Percentiles rank a stretch among this genome's conserved stretches.
phyloP scores from a whole-genome alignment of 1,284 basidiomycete genomes.

The Malassezia restricta region DNA sequence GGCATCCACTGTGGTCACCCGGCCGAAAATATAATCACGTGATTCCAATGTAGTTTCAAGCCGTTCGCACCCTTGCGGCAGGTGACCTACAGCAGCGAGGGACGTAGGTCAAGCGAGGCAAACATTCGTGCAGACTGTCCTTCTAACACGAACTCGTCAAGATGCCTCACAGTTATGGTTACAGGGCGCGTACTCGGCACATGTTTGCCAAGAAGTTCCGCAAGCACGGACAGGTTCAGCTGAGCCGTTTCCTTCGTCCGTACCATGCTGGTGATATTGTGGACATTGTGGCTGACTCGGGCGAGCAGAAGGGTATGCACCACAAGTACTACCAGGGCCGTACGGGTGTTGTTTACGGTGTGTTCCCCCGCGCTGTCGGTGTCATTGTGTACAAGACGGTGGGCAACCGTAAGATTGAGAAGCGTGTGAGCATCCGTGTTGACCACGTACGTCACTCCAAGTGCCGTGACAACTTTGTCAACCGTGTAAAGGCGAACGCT shows the following conservation, averaged over 20 bases:
- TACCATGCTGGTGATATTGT: slow-evolving; percentile 97
- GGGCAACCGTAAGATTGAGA: slow-evolving; percentile 97
- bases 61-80: not conserved
- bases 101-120: not conserved
- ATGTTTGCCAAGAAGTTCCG: slow-evolving; percentile 59
- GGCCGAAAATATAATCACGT: slow-evolving; percentile 16
- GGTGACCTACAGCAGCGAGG: not conserved
- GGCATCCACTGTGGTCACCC: not conserved
- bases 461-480: slow-evolving; percentile 95
- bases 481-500: slow-evolving; percentile 88
- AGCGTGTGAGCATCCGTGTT: slow-evolving; percentile 96
- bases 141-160: slow-evolving; percentile 10
- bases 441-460: slow-evolving; percentile 98
- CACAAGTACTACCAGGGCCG: slow-evolving; percentile 70
- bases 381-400: slow-evolving; percentile 98
- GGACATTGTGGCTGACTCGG: slow-evolving; percentile 98
- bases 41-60: slow-evolving; percentile 12
- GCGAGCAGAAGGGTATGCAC: slow-evolving; percentile 99
- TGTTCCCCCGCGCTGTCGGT: slow-evolving; percentile 71
- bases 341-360: slow-evolving; percentile 97
- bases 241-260: slow-evolving; percentile 84
- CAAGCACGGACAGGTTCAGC: slow-evolving; percentile 81
- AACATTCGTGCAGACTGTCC: not conserved
- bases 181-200: slow-evolving; percentile 97
- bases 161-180: slow-evolving; percentile 99